Conservation (phyloP, 2,329 filamentous ascomycete genomes). For the Colletotrichum tanaceti region DNA sequence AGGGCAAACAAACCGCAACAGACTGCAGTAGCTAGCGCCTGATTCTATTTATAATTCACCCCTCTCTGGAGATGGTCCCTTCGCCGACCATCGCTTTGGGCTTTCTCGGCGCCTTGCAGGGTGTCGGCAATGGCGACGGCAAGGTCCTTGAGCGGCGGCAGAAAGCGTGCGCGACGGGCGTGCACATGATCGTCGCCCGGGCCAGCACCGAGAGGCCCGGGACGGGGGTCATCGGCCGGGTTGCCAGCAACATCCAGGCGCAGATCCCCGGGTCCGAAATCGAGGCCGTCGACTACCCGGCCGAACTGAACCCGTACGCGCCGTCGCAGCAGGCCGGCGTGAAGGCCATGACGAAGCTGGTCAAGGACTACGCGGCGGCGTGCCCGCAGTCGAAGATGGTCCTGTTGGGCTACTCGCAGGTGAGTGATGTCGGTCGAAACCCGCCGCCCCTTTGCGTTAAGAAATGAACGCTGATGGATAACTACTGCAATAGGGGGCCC, state of each 20-base stretch:
- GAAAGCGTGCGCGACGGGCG: slow-evolving; percentile 49
- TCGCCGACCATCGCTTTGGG: slow-evolving; percentile 31
- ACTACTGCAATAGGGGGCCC: slow-evolving; percentile 52
- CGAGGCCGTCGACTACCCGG: slow-evolving; percentile 54
- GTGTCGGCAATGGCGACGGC: background rate
- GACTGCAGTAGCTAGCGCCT: background rate
- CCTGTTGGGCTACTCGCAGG: slow-evolving; percentile 57
- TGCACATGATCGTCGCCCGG: slow-evolving; percentile 55
- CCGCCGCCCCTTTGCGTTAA: slow-evolving; percentile 8
- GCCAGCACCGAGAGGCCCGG: slow-evolving; percentile 52
- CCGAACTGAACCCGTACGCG: slow-evolving; percentile 48
- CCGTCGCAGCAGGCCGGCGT: slow-evolving; percentile 50
- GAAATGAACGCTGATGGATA: background rate
- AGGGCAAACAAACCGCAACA: too few species aligned
- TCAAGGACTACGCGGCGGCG: slow-evolving; percentile 50
- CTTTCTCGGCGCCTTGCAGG: slow-evolving; percentile 29
- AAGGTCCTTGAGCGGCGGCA: slow-evolving; percentile 15
- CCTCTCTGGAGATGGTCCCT: slow-evolving; percentile 20
- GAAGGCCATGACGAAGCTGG: slow-evolving; percentile 47
- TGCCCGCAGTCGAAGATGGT: slow-evolving; percentile 55
- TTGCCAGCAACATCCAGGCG: slow-evolving; percentile 49
- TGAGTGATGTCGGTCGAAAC: slow-evolving; percentile 39
- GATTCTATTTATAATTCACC: background rate
- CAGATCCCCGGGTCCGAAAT: slow-evolving; percentile 50
- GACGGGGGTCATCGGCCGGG: slow-evolving; percentile 48